Evolutionary conservation across 257 asterid species (phyloP), one percentile per base, ranked within the genome.

Genomic region (Solanum lycopersicoides): DNA sequence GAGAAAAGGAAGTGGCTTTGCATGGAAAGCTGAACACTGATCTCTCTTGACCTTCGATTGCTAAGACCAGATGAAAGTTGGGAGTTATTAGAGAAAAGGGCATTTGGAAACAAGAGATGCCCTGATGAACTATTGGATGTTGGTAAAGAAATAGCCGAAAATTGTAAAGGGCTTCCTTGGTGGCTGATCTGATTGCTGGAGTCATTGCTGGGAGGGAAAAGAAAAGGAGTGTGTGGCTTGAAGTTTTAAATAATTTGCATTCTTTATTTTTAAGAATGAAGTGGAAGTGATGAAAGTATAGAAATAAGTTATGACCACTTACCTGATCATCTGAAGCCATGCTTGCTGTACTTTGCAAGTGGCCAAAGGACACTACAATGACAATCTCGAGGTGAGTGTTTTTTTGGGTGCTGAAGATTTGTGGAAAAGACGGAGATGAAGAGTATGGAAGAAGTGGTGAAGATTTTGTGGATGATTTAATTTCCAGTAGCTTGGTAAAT

Each of bases 151-250:
- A 88, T 90, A 25, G 90, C 91, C 15, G 2, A 34, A 37, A 37
- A 65, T 23, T 90, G 89, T 59, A 66, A 65, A 44, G 89, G 92
- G 35, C 80, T 90, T 47, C 90, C 90, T 89, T 90, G 42, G 75
- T 86, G 9, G 83, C 35, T 2, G 90, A 87, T 77, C 72, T 72
- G 86, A 41, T 90, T 20, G 86, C 84, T 39, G 86, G 89, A 50
- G 86, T 88, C 25, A 88, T 90, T 37, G 89, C 77, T 12, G 37
- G 87, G 9, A 83, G 18, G 87, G 88, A 44, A 35, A 56, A 50
- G 79, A 65, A 60, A 14, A 86, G 4, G 35, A 34, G 13, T 5
- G 44, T 30, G n/a, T 90, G 90, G 91, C 11, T 35, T 25, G 73
- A 86, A 9, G 83, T 87, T 75, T n/a, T 10, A 3, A 30, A n/a